These are phyloP conservation scores for Symbiodinium natans DNA, from an alignment of 73 alveolate genomes.

Conservation along the genomic window DNA sequence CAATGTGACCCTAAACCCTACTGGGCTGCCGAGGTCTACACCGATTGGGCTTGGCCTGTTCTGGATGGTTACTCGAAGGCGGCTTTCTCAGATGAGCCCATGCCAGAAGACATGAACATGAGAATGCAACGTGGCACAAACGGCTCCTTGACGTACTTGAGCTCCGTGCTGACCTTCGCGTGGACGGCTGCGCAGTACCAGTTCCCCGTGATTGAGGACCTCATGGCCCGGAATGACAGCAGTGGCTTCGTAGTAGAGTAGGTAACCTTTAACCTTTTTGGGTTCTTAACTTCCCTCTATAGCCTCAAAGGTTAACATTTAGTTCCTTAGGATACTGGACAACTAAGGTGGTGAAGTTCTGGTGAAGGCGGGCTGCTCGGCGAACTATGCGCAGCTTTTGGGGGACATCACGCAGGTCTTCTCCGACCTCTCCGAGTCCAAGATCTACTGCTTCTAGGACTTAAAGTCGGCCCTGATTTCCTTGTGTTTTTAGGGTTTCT, in stretches of 20 bases:
- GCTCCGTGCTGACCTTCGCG: neutral
- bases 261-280: too few species aligned
- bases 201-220: neutral
- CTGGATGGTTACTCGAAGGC: neutral
- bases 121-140: neutral
- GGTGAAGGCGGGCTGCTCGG: slow-evolving; percentile 84
- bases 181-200: neutral
- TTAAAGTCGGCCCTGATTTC: too few species aligned
- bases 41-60: neutral
- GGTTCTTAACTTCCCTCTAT: too few species aligned
- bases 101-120: neutral
- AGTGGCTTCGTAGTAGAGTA: too few species aligned
- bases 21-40: too few species aligned
- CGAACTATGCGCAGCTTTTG: slow-evolving; percentile 75
- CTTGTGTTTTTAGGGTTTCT: too few species aligned
- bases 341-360: too few species aligned
- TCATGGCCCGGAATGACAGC: neutral
- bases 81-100: neutral
- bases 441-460: slow-evolving; percentile 45
- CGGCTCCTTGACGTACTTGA: neutral
- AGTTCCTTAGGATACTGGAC: too few species aligned
- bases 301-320: too few species aligned
- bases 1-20: too few species aligned
- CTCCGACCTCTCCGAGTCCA: slow-evolving; percentile 68
- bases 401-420: slow-evolving; percentile 90